Evolutionary conservation across 768 basidiomycete species (phyloP).

Genomic region (Russula brevipes): DNA sequence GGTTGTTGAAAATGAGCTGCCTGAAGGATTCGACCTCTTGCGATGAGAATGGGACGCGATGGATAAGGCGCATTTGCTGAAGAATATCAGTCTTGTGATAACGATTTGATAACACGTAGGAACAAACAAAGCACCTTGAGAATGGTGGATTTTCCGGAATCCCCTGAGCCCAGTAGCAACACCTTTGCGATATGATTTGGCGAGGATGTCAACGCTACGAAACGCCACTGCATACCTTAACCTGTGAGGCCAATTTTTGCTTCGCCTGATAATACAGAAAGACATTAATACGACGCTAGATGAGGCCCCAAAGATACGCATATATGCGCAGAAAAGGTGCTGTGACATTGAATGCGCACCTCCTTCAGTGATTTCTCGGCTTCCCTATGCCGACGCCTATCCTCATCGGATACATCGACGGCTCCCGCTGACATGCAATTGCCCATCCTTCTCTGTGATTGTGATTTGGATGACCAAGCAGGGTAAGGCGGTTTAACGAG

Average conservation of each 20-base stretch:
- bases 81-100: conserved; percentile 9
- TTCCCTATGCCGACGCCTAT: conserved; percentile 57
- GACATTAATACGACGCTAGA: not conserved
- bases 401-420: conserved; percentile 62
- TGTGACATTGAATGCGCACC: conserved; percentile 37
- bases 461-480: not conserved
- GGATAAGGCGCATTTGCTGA: conserved; percentile 96
- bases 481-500: not conserved
- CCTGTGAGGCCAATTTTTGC: conserved; percentile 56
- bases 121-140: conserved; percentile 53
- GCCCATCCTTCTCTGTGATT: conserved; percentile 17
- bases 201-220: not conserved
- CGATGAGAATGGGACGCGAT: conserved; percentile 73
- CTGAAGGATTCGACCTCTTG: conserved; percentile 86
- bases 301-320: conserved; percentile 1
- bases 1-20: conserved; percentile 89
- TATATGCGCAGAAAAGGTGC: conserved; percentile 13
- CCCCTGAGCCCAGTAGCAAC: conserved; percentile 86
- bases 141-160: conserved; percentile 90
- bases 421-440: conserved; percentile 50
- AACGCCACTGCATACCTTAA: conserved; percentile 51
- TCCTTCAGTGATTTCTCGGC: conserved; percentile 77
- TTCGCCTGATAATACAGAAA: conserved; percentile 11
- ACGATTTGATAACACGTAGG: not conserved
- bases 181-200: conserved; percentile 45